These are phyloP conservation scores for Oidiodendron maius DNA, from an alignment of 495 filamentous ascomycete genomes.

Conservation along the genomic window DNA sequence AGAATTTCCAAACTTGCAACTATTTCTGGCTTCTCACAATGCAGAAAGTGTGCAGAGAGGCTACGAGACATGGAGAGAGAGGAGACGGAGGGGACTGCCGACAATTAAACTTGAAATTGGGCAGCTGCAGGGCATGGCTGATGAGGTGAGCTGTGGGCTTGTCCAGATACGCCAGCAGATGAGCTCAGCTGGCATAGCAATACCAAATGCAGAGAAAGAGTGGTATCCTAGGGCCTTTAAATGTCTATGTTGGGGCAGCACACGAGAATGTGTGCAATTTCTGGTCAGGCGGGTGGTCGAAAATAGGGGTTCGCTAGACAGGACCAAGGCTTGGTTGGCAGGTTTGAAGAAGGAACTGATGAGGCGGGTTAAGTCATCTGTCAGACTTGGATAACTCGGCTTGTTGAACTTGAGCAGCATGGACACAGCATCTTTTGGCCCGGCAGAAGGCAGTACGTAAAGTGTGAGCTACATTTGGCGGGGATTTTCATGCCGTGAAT, in stretches of 20 bases:
- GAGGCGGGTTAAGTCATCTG: constrained; percentile 45
- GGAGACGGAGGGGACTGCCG: constrained; percentile 34
- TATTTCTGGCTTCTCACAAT: constrained; percentile 92
- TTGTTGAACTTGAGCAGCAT: too few species aligned
- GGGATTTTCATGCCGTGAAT: too few species aligned
- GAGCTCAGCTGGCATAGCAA: background rate
- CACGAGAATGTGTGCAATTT: constrained; percentile 90
- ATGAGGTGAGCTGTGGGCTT: constrained; percentile 85
- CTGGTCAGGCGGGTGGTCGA: constrained; percentile 78
- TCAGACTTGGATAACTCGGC: constrained; percentile 26
- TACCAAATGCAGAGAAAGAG: constrained; percentile 10
- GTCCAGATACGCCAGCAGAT: constrained; percentile 43
- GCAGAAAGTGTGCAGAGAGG: constrained; percentile 67
- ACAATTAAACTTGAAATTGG: constrained; percentile 68
- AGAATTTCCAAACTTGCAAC: constrained; percentile 55
- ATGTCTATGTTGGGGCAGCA: constrained; percentile 86
- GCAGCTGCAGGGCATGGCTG: constrained; percentile 94
- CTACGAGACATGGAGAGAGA: constrained; percentile 48
- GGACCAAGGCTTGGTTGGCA: constrained; percentile 66
- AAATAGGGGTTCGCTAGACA: constrained; percentile 79
- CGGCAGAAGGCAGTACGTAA: too few species aligned
- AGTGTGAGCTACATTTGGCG: too few species aligned
- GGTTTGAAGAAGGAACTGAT: constrained; percentile 69
- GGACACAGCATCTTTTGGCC: too few species aligned
- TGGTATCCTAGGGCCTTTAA: constrained; percentile 69